Base-by-base conservation (phyloP, 371 early-diverging fungal genomes). In the Catenaria anguillulae region DNA sequence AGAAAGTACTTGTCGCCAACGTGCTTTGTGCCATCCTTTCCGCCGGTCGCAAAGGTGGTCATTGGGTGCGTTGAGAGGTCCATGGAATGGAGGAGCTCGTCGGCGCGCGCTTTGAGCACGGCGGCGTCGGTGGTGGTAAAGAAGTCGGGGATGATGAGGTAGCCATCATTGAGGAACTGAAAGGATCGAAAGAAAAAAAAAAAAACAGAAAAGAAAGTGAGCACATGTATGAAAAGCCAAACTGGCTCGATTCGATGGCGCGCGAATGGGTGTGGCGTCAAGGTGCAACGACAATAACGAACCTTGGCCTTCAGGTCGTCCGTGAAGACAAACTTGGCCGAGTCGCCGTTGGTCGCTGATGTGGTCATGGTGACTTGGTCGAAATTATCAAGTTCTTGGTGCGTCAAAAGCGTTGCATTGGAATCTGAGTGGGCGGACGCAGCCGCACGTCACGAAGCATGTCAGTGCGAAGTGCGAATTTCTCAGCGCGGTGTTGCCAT, bases 1-100 rank as follows among this genome's bases (percentile, higher is more conserved):
- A 93, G 71, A 72, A 93, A 93, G 71, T 93, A 95, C 26, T 86
- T 85, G 65, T 92, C 90, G 19, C 90, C 87, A 29, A 87, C 78
- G 70, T 91, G 90, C 56, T 81, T 74, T 34, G 77, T 72, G 36
- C 73, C 69, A 24, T 52, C 23, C 24, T 3, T 13, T 26, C 65
- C 63, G 36, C 87, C 85, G 0, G 94, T 90, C 5, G 77, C 75
- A 66, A 93, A 93, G 19, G 77, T 75, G 0, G 89, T 87, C 76
- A 84, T 75, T 6, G 90, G 91, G 64, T 92, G 92, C 12, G 71
- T 75, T 37, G 75, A 74, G n/a, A 87, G 68, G 21, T 86, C 80
- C 60, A 90, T 83, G 29, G 70, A 72, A 12, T 74, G 65, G 8
- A 92, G 73, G 24, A 91, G 76, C 50, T 77, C 67, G 23, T 73